Percentiles rank a stretch among this genome's conserved stretches.
These are phyloP conservation scores for Candida insectalens DNA, from an alignment of 805 yeast species.

Conservation along the genomic window DNA sequence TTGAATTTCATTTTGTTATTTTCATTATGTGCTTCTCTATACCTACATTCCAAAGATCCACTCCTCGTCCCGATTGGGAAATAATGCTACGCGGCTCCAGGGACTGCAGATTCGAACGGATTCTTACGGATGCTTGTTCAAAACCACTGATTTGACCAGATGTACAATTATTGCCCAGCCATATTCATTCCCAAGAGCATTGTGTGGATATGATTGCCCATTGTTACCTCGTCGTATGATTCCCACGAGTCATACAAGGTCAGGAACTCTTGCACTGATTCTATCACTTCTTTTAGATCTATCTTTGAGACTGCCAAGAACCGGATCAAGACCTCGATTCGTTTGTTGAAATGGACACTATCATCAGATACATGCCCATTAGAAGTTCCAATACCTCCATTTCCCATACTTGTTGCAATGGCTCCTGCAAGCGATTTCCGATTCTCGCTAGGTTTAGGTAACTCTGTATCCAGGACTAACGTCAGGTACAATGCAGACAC, in stretches of 20 bases:
- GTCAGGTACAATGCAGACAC: constrained; percentile 75
- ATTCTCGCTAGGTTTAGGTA: not conserved
- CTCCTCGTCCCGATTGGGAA: too few species aligned
- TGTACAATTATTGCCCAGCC: too few species aligned
- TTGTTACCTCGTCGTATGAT: constrained; percentile 59
- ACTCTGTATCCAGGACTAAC: constrained; percentile 37
- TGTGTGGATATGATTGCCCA: constrained; percentile 37
- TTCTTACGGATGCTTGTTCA: too few species aligned
- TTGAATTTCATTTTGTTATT: too few species aligned
- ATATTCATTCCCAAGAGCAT: constrained; percentile 18
- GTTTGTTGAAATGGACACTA: constrained; percentile 13
- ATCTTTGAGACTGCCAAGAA: constrained; percentile 72
- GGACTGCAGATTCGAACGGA: too few species aligned
- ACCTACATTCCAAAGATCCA: too few species aligned
- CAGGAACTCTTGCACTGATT: constrained; percentile 76
- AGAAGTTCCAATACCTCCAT: not conserved
- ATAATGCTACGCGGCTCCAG: too few species aligned
- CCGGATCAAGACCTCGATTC: constrained; percentile 47
- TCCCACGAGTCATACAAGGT: constrained; percentile 83
- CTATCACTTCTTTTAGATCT: constrained; percentile 67
- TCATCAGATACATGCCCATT: not conserved
- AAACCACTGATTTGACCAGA: too few species aligned
- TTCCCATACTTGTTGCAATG: not conserved
- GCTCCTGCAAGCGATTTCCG: too few species aligned
- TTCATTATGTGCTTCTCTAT: too few species aligned